Base-by-base conservation (phyloP, 140 eudicot species). In the Senecio squalidus region DNA sequence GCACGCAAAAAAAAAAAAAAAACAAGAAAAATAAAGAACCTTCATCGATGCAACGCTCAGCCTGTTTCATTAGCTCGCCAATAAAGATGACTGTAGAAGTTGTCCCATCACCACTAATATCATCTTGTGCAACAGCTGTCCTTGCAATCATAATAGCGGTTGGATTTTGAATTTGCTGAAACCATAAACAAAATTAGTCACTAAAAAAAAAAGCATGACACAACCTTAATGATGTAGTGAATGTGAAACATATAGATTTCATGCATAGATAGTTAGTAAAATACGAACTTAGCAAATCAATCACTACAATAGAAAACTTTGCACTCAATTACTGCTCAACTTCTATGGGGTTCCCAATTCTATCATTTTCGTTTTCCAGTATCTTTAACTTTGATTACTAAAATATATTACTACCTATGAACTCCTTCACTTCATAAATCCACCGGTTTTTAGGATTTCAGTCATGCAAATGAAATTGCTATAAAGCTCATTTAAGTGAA, bases 51-150 rank as follows among this genome's bases (percentile, higher is more conserved):
- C 74, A 92, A 16, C 96, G 98, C 50, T 84, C 96, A 17, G 96
- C 76, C 73, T 87, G 98, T 66, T 92, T 92, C 98, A 92, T 92
- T 14, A 92, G 94, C 77, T 92, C 98, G 24, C 98, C 98, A 64
- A 92, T 92, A 28, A 92, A 92, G 72, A 92, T 78, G 41, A 92
- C 98, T 0, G 98, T 92, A 17, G 98, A 87, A n/a, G 98, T 92
- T 40, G 98, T 92, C 58, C 98, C 98, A 66, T 92, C 98, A 48
- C 98, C 98, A 75, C 95, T 92, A 20, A 74, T 76, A 70, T 92
- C 98, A 79, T 92, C 98, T 76, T 92, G 98, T 46, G 98, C 98
- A 73, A 92, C 98, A 70, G 96, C 98, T 60, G 98, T 92, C 64
- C 98, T 85, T 36, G 98, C 98, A 59, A 92, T 92, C 98, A 92